A percentile compares a stretch with the other conserved stretches of the same genome.
phyloP scores from a whole-genome alignment of 495 filamentous ascomycete species.

The Eremomyces bilateralis region DNA sequence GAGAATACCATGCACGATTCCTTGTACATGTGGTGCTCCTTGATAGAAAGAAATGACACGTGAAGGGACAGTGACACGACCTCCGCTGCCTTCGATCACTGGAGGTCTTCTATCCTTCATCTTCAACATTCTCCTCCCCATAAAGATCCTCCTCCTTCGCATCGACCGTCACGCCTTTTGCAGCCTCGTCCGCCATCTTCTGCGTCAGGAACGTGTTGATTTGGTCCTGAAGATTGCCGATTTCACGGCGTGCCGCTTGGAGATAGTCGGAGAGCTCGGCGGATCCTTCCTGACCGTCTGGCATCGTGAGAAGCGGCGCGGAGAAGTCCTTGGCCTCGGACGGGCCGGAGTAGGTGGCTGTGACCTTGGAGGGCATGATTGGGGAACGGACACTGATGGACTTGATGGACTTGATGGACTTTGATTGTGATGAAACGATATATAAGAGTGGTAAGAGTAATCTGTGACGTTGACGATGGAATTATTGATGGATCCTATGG shows the following conservation, averaged over 20 bases:
- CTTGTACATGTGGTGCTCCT: no score
- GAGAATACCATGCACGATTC: no score
- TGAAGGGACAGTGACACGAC: no score
- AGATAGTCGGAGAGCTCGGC: slow-evolving; percentile 33
- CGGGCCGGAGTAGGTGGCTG: slow-evolving; percentile 38
- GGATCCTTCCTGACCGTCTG: no score
- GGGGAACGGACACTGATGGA: neutral
- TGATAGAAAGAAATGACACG: no score
- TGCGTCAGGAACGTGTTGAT: slow-evolving; percentile 69
- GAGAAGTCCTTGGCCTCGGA: slow-evolving; percentile 26
- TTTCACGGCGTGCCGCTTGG: slow-evolving; percentile 34
- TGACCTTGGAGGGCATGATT: slow-evolving; percentile 12
- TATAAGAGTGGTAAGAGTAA: no score
- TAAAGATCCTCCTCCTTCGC: slow-evolving; percentile 64
- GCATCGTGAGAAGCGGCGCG: slow-evolving; percentile 18
- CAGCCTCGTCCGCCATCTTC: slow-evolving; percentile 66
- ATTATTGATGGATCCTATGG: no score
- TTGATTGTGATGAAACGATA: neutral
- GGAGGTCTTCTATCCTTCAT: slow-evolving; percentile 26
- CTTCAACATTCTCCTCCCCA: slow-evolving; percentile 51
- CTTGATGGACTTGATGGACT: neutral
- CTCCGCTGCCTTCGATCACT: no score
- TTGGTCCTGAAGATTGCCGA: slow-evolving; percentile 39
- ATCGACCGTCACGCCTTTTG: slow-evolving; percentile 13
- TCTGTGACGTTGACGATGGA: no score